Base-by-base conservation (phyloP, 2,329 filamentous ascomycete genomes). In the Aulographum hederae region DNA sequence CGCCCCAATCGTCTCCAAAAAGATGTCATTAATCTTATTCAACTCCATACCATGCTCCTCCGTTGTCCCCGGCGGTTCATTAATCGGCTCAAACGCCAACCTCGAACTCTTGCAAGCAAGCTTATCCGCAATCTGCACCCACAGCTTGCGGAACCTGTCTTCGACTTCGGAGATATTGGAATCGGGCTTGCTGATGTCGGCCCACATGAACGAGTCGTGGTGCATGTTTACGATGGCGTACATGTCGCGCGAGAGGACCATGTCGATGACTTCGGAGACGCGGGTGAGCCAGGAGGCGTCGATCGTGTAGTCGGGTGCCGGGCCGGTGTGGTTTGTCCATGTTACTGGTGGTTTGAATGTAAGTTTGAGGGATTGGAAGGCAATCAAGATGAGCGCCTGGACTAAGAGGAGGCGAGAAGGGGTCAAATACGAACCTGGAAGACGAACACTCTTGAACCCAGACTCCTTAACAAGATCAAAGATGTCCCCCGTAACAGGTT, bases 131-230 rank as follows among this genome's bases (percentile, higher is more conserved):
- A 72, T 69, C 41, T 73, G 69, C 15, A 59, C 52, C 69, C 68
- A 73, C 2, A 69, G 53, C 6, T 54, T 51, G 17, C 61, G 59
- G 37, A 73, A 66, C 37, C 63, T 62, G 38, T 69, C 64, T 39
- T 71, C 61, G 8, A 73, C 67, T 39, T 52, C 47, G 0, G 60
- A 59, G 3, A 60, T 36, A 38, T 71, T 65, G 1, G 63, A 61
- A 3, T 47, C 51, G 0, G 51, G 23, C 1, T 48, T 43, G 2
- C 60, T 60, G 4, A 67, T 48, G 41, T 71, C 67, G 4, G 63
- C 63, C 68, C 68, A 73, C 16, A 56, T 52, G 64, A 60, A 69
- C 6, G 60, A 65, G 39, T 74, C 67, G 35, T 73, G 68, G 37
- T 73, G 69, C 5, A 67, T 61, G 37, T 73, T 69, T 10, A 70